A percentile compares a stretch with the other conserved stretches of the same genome.
Evolutionary conservation across 2,329 filamentous ascomycete species (phyloP).

Genomic region (Akanthomyces dipterigenus): DNA sequence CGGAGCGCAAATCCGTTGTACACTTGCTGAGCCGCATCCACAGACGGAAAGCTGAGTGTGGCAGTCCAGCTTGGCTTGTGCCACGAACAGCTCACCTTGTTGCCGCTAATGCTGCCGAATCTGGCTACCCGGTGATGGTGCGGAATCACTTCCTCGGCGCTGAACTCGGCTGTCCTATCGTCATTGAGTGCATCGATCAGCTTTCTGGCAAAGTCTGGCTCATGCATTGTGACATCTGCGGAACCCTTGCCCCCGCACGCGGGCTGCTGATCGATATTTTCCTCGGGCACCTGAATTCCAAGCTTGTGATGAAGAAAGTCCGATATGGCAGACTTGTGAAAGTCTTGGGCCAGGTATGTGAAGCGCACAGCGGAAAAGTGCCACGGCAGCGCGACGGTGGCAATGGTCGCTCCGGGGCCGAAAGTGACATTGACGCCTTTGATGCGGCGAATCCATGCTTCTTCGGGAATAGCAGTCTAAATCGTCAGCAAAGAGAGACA

Average conservation of each 20-base stretch:
- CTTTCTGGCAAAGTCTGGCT: not conserved
- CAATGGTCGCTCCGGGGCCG: conserved; percentile 4
- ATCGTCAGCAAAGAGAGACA: not conserved
- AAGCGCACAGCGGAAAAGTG: not conserved
- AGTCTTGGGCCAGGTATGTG: not conserved
- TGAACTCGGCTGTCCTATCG: not conserved
- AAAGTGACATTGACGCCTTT: conserved; percentile 6
- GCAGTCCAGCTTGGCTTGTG: conserved; percentile 4
- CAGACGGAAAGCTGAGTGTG: not conserved
- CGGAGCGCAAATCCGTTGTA: not conserved
- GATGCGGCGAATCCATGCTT: conserved; percentile 3
- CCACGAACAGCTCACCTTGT: conserved; percentile 9
- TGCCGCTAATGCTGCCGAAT: not conserved
- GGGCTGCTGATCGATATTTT: not conserved
- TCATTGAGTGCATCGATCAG: not conserved
- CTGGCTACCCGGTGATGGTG: not conserved
- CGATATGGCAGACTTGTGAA: not conserved
- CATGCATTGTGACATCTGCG: conserved; percentile 3
- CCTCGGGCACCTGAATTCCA: not conserved
- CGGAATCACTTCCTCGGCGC: not conserved
- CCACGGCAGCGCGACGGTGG: not conserved
- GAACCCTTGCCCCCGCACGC: not conserved
- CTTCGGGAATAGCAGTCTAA: not conserved
- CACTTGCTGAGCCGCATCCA: not conserved
- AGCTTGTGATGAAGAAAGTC: not conserved